A percentile compares a stretch with the other conserved stretches of the same genome.
Conservation (phyloP, 345 rosid genomes). For the Ceriops tagal region DNA sequence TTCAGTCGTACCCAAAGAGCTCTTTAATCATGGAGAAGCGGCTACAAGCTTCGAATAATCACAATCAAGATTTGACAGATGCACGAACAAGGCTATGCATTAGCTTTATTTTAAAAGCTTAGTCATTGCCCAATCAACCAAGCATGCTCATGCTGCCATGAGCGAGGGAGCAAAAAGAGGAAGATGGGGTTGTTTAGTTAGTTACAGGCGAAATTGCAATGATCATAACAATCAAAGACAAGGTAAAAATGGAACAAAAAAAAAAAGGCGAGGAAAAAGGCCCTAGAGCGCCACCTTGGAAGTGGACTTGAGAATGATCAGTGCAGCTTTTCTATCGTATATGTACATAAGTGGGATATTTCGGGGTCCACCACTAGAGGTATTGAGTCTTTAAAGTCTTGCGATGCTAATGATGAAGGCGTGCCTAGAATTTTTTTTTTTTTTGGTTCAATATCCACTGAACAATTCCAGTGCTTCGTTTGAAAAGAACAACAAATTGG, state of each 20-base stretch:
- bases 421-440: neutral
- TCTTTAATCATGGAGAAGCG: no score
- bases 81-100: no score
- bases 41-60: no score
- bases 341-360: constrained; percentile 25
- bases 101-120: neutral
- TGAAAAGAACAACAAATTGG: neutral
- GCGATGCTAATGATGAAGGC: constrained; percentile 25
- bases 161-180: neutral
- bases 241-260: neutral
- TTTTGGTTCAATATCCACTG: constrained; percentile 12
- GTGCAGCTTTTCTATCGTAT: constrained; percentile 3
- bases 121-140: neutral
- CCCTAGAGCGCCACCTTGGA: neutral
- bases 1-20: no score
- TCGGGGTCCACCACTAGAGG: constrained; percentile 28
- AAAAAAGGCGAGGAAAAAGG: constrained; percentile 5
- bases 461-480: constrained; percentile 9
- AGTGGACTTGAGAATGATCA: constrained; percentile 11
- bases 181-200: constrained; percentile 4
- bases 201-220: constrained; percentile 14
- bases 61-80: no score
- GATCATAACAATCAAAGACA: constrained; percentile 13
- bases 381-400: constrained; percentile 12
- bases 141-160: neutral